phyloP scores from a whole-genome alignment of 163 green algal species.

The Coccomyxa subellipsoidea region DNA sequence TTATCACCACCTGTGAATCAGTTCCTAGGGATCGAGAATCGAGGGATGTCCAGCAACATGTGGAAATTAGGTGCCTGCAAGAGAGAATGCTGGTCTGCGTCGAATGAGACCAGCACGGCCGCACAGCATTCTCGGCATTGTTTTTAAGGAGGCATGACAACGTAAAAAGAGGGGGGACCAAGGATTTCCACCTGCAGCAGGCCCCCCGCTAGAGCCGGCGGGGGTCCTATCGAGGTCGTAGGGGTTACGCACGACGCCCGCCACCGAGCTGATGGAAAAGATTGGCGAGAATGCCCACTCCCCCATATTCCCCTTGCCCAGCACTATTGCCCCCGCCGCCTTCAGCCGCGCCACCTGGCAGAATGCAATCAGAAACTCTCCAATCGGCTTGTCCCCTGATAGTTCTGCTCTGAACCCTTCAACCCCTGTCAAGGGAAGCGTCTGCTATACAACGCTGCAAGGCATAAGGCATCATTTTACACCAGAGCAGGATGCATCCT shows the following conservation, averaged over 20 bases:
- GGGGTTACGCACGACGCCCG: slow-evolving; percentile 43
- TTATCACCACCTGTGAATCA: too few species aligned
- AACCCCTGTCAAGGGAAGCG: too few species aligned
- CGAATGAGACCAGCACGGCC: too few species aligned
- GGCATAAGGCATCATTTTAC: too few species aligned
- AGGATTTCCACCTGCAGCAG: slow-evolving; percentile 16
- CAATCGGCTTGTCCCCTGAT: not conserved
- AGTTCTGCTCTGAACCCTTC: not conserved
- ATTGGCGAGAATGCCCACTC: slow-evolving; percentile 48
- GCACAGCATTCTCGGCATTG: too few species aligned
- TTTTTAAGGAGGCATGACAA: not conserved
- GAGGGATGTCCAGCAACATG: too few species aligned
- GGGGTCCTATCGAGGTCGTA: slow-evolving; percentile 31
- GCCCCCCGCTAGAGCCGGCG: slow-evolving; percentile 32
- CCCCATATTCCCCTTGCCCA: slow-evolving; percentile 51
- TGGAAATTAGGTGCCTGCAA: too few species aligned
- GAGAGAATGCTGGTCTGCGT: too few species aligned
- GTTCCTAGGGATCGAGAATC: too few species aligned
- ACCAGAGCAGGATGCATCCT: not conserved
- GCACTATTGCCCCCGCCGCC: slow-evolving; percentile 33
- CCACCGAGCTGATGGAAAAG: slow-evolving; percentile 24
- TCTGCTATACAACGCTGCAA: too few species aligned
- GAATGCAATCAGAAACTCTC: not conserved
- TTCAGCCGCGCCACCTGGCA: slow-evolving; percentile 27
- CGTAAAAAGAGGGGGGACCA: too few species aligned